Evolutionary conservation across 2,329 filamentous ascomycete species (phyloP), one percentile per base, ranked within the genome.

Genomic region (Verticillium dahliae): DNA sequence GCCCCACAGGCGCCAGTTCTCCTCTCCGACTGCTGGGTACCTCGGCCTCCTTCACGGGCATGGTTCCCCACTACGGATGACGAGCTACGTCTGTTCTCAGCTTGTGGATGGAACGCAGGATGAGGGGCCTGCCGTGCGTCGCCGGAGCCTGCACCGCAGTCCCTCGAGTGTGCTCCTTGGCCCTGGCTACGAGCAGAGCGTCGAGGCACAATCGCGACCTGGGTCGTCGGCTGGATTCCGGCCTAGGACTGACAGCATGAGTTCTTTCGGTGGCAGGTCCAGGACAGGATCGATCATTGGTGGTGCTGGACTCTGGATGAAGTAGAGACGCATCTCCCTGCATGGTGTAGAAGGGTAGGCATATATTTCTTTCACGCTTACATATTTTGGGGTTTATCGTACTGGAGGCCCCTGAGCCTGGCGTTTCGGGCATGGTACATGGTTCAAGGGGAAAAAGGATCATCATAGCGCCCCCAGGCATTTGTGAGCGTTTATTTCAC

Each of bases 21-120:
- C 67, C 4, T 60, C 63, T 10, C 63, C 67, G 10, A 69, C 66
- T 6, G 65, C 67, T 6, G 65, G 66, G 2, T 60, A 64, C 11
- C 61, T 69, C 6, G 67, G 67, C 1, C 63, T 69, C 9, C 62
- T 59, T 6, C 58, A 59, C n/a, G 41, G 45, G 6, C 58, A 34
- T n/a, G 58, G 45, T 15, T 59, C 58, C 4, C 58, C 58, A 3
- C 33, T 59, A 15, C 58, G 58, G 14, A 38, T 59, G 58, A 45
- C 50, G 58, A 59, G 58, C 34, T 59, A 38, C 33, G 27, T 45
- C 18, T 27, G 45, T 10, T 52, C 45, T 9, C 45, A 52, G n/a
- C 45, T 52, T 9, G 45, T 22, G 15, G 45, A 52, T 1, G 22
- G 18, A n/a, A 52, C 45, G n/a, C 45, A n/a, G 18, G 45, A 52